Percentiles rank a stretch among this genome's conserved stretches.
Evolutionary conservation across 768 basidiomycete genomes (phyloP).

Genomic region (Glaciozyma martinii): DNA sequence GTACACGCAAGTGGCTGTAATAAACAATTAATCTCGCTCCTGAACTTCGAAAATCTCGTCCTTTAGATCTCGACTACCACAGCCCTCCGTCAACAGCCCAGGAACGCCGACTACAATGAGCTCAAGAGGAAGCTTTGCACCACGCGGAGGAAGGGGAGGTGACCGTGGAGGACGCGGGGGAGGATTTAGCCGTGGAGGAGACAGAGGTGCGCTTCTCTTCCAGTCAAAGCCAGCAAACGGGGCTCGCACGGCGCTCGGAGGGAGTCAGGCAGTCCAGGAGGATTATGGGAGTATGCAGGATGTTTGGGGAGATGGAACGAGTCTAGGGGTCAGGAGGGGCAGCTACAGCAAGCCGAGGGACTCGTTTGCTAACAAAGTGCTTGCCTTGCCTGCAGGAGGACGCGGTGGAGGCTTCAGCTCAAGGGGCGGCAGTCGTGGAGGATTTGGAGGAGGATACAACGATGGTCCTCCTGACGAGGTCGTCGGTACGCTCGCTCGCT

Average conservation of each 20-base stretch:
- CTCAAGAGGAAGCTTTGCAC: neutral
- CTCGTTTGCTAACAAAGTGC: neutral
- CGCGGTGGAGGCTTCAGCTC: conserved; percentile 26
- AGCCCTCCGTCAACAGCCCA: too few species aligned
- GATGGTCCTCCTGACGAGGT: conserved; percentile 46
- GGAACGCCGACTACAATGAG: neutral
- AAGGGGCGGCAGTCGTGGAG: conserved; percentile 40
- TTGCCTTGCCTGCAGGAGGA: conserved; percentile 8
- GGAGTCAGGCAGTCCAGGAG: too few species aligned
- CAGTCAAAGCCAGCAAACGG: too few species aligned
- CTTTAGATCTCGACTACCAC: too few species aligned
- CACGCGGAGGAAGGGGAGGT: neutral
- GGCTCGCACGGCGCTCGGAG: too few species aligned
- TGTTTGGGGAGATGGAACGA: neutral
- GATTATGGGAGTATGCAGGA: too few species aligned
- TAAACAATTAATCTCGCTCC: too few species aligned
- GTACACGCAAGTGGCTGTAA: too few species aligned
- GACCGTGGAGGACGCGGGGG: conserved; percentile 1
- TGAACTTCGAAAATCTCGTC: too few species aligned
- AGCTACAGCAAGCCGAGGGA: neutral
- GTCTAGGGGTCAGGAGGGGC: neutral
- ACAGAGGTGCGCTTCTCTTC: neutral
- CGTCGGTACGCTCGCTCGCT: conserved; percentile 37
- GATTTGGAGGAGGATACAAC: conserved; percentile 38
- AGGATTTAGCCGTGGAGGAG: neutral